Conservation (phyloP, 345 rosid genomes). For the Diplotaxis tenuifolia region DNA sequence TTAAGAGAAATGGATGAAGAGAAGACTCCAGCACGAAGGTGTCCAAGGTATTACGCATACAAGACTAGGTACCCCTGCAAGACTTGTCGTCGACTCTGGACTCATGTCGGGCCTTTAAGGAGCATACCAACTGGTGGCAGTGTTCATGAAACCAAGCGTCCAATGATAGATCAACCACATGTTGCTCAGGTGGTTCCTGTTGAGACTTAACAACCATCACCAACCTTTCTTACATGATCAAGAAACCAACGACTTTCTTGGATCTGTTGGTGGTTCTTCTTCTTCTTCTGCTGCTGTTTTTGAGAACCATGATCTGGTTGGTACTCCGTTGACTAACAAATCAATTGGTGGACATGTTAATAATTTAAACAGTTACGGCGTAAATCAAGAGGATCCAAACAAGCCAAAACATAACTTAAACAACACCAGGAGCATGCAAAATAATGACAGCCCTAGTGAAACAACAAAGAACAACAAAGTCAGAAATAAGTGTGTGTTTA, state of each 20-base stretch:
- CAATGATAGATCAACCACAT: neutral
- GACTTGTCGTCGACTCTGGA: slow-evolving; percentile 29
- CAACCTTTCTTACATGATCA: too few species aligned
- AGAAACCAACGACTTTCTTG: too few species aligned
- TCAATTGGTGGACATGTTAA: too few species aligned
- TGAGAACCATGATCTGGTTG: too few species aligned
- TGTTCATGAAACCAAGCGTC: neutral
- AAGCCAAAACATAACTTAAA: neutral
- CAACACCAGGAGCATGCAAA: neutral
- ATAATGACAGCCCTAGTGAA: neutral
- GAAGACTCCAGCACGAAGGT: slow-evolving; percentile 13
- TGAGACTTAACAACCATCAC: slow-evolving; percentile 1
- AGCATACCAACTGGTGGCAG: slow-evolving; percentile 30
- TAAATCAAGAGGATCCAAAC: neutral
- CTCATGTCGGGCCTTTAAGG: slow-evolving; percentile 28
- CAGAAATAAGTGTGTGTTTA: neutral
- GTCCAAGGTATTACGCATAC: slow-evolving; percentile 23
- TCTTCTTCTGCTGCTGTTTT: too few species aligned
- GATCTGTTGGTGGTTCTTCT: too few species aligned
- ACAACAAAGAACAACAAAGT: neutral
- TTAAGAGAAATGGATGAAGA: slow-evolving; percentile 15
- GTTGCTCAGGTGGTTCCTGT: neutral
- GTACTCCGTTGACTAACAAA: too few species aligned
- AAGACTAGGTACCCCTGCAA: slow-evolving; percentile 29
- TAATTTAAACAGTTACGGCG: too few species aligned